Percentiles rank a stretch among this genome's conserved stretches.
Conservation (phyloP, 768 basidiomycete species). For the Hydnum rufescens region DNA sequence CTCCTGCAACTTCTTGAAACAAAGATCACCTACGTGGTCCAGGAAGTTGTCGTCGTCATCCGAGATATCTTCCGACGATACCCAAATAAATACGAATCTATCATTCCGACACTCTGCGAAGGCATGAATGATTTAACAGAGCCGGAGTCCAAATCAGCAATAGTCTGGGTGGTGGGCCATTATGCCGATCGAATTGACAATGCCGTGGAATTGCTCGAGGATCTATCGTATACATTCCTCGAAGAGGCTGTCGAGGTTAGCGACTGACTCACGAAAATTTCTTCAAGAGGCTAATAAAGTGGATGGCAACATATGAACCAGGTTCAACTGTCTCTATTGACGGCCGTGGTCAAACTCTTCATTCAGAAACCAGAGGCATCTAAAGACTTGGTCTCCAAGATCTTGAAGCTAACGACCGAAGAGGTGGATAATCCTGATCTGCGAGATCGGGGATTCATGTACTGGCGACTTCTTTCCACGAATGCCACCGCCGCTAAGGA, state of each 20-base stretch:
- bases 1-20: constrained; percentile 76
- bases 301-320: constrained; percentile 16
- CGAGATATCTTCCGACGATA: constrained; percentile 97
- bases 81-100: constrained; percentile 89
- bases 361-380: constrained; percentile 77
- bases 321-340: constrained; percentile 91
- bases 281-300: neutral
- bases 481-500: constrained; percentile 76
- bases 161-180: constrained; percentile 97
- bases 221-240: constrained; percentile 68
- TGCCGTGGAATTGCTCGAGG: constrained; percentile 86
- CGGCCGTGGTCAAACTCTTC: constrained; percentile 90
- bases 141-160: constrained; percentile 89
- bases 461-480: constrained; percentile 92
- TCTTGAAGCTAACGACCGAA: constrained; percentile 93
- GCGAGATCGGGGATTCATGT: constrained; percentile 95
- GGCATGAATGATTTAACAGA: constrained; percentile 85
- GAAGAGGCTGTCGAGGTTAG: constrained; percentile 83
- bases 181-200: constrained; percentile 93
- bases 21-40: constrained; percentile 89
- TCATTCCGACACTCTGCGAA: constrained; percentile 85
- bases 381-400: constrained; percentile 82
- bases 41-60: constrained; percentile 92
- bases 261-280: neutral
- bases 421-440: constrained; percentile 97